Conservation (phyloP, 176 grass and related monocot genomes). For the Eleusine indica region DNA sequence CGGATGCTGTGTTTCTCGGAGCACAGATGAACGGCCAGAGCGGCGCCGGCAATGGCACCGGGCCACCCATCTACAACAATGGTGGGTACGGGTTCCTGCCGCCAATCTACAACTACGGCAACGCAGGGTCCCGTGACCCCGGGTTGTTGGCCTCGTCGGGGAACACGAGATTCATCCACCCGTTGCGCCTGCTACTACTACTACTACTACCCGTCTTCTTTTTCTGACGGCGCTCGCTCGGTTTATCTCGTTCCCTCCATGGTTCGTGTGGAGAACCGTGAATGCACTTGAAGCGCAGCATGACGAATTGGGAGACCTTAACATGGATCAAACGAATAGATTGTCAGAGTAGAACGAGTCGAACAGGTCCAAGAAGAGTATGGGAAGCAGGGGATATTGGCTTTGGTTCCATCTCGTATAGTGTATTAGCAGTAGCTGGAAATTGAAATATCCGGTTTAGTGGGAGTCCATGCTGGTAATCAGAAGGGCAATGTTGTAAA, state of each 20-base stretch:
- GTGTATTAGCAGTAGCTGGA: neutral
- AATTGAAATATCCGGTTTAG: neutral
- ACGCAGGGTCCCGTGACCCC: slow-evolving; percentile 2
- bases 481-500: neutral
- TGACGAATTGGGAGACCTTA: slow-evolving; percentile 10
- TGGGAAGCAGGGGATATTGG: neutral
- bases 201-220: neutral
- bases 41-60: neutral
- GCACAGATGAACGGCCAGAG: slow-evolving; percentile 37
- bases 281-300: neutral
- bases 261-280: neutral
- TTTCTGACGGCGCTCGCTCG: slow-evolving; percentile 1
- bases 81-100: neutral
- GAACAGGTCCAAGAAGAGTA: neutral
- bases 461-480: neutral
- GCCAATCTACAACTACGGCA: slow-evolving; percentile 33
- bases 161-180: neutral
- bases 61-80: slow-evolving; percentile 12
- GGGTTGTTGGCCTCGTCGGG: slow-evolving; percentile 34
- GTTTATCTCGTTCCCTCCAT: neutral
- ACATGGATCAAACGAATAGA: neutral
- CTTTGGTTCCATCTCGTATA: neutral
- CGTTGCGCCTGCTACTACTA: slow-evolving; percentile 26
- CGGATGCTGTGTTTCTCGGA: slow-evolving; percentile 48
- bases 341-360: neutral